These are phyloP conservation scores for Magnolia kwangsiensis DNA, from an alignment of 164 flowering plant species.

Conservation along the genomic window DNA sequence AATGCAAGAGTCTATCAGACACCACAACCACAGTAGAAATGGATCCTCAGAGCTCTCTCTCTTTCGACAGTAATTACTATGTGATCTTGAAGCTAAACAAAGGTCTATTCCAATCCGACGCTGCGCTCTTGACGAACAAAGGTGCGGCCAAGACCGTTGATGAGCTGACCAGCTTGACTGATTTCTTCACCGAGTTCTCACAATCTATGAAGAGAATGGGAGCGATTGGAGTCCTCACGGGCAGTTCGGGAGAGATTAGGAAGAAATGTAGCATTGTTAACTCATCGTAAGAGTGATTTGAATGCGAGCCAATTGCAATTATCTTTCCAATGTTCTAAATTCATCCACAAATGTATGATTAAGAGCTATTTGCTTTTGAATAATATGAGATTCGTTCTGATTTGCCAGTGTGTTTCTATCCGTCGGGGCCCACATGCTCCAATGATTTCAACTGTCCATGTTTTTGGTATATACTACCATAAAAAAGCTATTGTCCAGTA, in stretches of 20 bases:
- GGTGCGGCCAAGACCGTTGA: conserved; percentile 15
- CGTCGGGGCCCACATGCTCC: too few species aligned
- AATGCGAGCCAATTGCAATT: too few species aligned
- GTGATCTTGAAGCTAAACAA: conserved; percentile 14
- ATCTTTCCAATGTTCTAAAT: too few species aligned
- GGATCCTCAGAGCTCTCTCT: conserved; percentile 42
- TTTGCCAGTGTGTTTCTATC: too few species aligned
- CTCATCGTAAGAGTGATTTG: conserved; percentile 1
- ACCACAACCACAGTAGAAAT: conserved; percentile 34
- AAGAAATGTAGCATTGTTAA: conserved; percentile 23
- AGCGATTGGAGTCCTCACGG: conserved; percentile 26
- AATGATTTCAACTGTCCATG: too few species aligned
- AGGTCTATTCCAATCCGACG: conserved; percentile 62
- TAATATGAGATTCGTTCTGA: too few species aligned
- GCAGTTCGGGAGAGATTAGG: conserved; percentile 26
- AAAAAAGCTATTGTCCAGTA: too few species aligned
- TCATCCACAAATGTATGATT: too few species aligned
- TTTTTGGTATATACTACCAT: too few species aligned
- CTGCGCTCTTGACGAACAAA: conserved; percentile 37
- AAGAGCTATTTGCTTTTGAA: too few species aligned
- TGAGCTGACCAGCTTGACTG: conserved; percentile 3
- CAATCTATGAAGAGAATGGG: conserved; percentile 28
- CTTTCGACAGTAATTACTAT: conserved; percentile 43
- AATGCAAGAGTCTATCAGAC: conserved; percentile 28
- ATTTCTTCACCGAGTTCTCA: conserved; percentile 31